Base-by-base conservation (phyloP, 192 early-diverging fungal genomes). In the Coemansia sp. region DNA sequence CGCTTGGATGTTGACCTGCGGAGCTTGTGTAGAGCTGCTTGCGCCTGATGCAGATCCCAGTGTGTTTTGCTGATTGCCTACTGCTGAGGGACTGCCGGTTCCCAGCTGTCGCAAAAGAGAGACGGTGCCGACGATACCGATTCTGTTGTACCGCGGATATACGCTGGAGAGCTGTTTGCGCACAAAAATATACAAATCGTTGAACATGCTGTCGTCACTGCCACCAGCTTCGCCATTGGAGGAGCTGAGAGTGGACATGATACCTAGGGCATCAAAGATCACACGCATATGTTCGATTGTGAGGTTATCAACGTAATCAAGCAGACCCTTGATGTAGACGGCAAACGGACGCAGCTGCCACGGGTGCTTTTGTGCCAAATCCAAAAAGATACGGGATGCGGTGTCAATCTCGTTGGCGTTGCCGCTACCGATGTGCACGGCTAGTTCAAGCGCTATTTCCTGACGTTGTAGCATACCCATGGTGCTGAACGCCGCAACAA, bases 161-260 rank as follows among this genome's bases (percentile, higher is more conserved):
- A 84, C 84, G 62, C 89, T 91, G 7, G 91, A 84, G n/a, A 93
- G 85, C 64, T 90, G 91, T 56, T 93, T 93, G 66, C 90, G 79
- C 60, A 91, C 84, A 32, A 88, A 76, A 48, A 90, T 91, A 45
- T 88, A 83, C 31, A 93, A 74, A 28, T 93, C 91, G n/a, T 80
- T 85, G 61, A 89, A 85, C 56, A 93, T 71, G 31, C 85, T 68
- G 29, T 83, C 78, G 30, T 75, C 67, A 0, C 25, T 38, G 7
- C 57, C 69, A 38, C 36, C 36, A 38, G 59, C 61, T 16, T 71
- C 63, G 30, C 59, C 64, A 20, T 65, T 76, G 2, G 64, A 14
- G 11, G 40, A 52, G 18, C 56, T 60, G 7, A 78, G 62, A 22
- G 70, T 69, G 8, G 89, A 83, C 20, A 91, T 64, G 18, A 82